phyloP scores from a whole-genome alignment of 2,329 filamentous ascomycete species.

The Cytospora leucostoma region DNA sequence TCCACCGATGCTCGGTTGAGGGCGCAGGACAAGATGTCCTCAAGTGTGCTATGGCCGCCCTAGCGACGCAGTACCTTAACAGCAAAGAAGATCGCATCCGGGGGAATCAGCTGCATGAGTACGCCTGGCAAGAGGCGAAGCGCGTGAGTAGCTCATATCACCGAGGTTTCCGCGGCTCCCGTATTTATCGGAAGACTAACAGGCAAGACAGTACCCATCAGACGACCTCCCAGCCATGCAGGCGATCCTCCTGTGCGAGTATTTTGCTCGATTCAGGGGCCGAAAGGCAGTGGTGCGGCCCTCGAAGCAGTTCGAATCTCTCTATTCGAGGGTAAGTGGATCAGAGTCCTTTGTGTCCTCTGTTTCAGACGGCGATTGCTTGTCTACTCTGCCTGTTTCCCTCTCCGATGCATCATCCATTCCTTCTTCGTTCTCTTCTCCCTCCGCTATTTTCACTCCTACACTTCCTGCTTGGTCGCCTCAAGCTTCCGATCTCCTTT shows the following conservation, averaged over 20 bases:
- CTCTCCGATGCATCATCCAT: conserved; percentile 32
- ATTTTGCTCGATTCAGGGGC: conserved; percentile 57
- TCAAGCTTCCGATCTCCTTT: conserved; percentile 16
- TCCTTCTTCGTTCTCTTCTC: conserved; percentile 30
- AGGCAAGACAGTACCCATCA: conserved; percentile 43
- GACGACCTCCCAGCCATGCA: conserved; percentile 56
- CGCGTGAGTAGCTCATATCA: conserved; percentile 44
- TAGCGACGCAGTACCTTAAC: conserved; percentile 54
- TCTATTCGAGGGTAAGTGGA: conserved; percentile 57
- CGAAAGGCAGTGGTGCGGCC: conserved; percentile 49
- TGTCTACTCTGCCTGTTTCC: conserved; percentile 32
- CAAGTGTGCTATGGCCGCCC: conserved; percentile 58
- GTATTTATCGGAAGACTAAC: conserved; percentile 20
- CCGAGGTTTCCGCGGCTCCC: too few relatives aligned
- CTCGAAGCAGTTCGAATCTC: conserved; percentile 51
- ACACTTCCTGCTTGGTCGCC: conserved; percentile 26
- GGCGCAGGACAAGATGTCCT: conserved; percentile 47
- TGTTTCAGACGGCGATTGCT: conserved; percentile 35
- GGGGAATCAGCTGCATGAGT: conserved; percentile 53
- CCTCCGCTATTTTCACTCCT: conserved; percentile 12
- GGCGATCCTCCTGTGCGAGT: conserved; percentile 56
- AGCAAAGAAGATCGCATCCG: conserved; percentile 52
- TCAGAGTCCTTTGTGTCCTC: conserved; percentile 36
- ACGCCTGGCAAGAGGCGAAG: conserved; percentile 52
- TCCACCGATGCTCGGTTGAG: conserved; percentile 51